Base-by-base conservation (phyloP, 1,284 basidiomycete genomes). In the Inonotus obliquus region DNA sequence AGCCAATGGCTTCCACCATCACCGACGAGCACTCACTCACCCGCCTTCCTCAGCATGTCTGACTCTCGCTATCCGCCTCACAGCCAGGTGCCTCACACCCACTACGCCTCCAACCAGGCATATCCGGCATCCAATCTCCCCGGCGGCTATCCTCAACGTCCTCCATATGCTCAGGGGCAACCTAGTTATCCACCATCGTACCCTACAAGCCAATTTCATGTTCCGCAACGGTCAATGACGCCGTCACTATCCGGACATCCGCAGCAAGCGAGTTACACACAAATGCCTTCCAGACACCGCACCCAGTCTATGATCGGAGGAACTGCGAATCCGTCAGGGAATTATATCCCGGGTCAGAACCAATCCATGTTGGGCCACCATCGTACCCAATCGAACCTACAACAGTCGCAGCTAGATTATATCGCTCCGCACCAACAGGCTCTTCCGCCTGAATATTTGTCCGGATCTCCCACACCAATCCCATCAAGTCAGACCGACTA, bases 31-130 rank as follows among this genome's bases (percentile, higher is more conserved):
- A 58, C 27, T 54, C 55, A n/a, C 35, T 39, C 38, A 14, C 56
- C 61, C 35, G 14, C 54, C 47, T 49, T 23, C 13, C 54, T 37
- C 62, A 49, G 35, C 17, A 63, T 63, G 62, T 56, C 62, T n/a
- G 62, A 63, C 62, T 45, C 51, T 39, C 62, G 59, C 53, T 63
- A 63, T 53, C 53, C 62, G 47, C 38, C 62, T 38, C 62, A 63
- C 62, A 27, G 48, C 14, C 56, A 58, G 11, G 21, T 38, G 35
- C 51, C 54, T 39, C 57, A 52, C 23, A 35, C 61, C 25, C 57
- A 54, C 7, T 49, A 62, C 51, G 21, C 39, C 13, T 44, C 55
- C 11, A 39, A 4, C 52, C 57, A 53, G n/a, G 38, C 39, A 14
- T 63, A 63, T 48, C 32, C 57, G n/a, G 37, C 45, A 2, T 55